Conservation (phyloP, 2,329 filamentous ascomycete genomes). For the Hypomyces perniciosus region DNA sequence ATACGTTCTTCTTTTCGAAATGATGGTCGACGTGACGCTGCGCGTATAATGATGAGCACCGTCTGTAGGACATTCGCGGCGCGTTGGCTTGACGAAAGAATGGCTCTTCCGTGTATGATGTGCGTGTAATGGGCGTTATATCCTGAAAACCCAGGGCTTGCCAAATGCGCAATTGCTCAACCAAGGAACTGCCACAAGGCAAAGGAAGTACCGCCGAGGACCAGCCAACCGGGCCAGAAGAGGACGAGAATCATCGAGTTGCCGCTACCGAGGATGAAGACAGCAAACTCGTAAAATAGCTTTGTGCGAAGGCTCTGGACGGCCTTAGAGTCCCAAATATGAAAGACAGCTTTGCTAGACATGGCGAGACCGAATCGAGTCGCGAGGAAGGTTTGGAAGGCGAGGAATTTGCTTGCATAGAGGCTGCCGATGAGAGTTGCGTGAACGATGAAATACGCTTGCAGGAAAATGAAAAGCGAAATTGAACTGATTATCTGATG, state of each 20-base stretch:
- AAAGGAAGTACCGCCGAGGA: conserved; percentile 35
- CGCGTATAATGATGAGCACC: too few species aligned
- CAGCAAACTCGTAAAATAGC: conserved; percentile 46
- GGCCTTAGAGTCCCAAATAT: conserved; percentile 34
- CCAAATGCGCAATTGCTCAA: conserved; percentile 18
- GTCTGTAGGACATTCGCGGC: too few species aligned
- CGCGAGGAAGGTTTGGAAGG: conserved; percentile 22
- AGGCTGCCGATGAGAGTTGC: conserved; percentile 20
- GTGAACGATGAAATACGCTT: conserved; percentile 25
- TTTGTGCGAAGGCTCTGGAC: conserved; percentile 37
- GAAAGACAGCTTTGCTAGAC: conserved; percentile 22
- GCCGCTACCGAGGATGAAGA: conserved; percentile 44
- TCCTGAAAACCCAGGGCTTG: too few species aligned
- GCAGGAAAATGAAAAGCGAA: conserved; percentile 27
- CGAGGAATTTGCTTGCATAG: conserved; percentile 22
- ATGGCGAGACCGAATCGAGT: conserved; percentile 22
- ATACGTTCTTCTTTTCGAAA: conserved; percentile 79
- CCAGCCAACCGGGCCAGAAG: conserved; percentile 53
- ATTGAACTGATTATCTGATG: conserved; percentile 28
- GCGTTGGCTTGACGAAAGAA: too few species aligned
- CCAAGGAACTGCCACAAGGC: conserved; percentile 28
- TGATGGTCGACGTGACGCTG: conserved; percentile 19
- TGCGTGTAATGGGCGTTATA: too few species aligned
- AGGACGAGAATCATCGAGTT: conserved; percentile 44
- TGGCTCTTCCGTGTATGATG: too few species aligned